Evolutionary conservation across 2,329 filamentous ascomycete genomes (phyloP).

Genomic region (Aspergillus spinulosporus): DNA sequence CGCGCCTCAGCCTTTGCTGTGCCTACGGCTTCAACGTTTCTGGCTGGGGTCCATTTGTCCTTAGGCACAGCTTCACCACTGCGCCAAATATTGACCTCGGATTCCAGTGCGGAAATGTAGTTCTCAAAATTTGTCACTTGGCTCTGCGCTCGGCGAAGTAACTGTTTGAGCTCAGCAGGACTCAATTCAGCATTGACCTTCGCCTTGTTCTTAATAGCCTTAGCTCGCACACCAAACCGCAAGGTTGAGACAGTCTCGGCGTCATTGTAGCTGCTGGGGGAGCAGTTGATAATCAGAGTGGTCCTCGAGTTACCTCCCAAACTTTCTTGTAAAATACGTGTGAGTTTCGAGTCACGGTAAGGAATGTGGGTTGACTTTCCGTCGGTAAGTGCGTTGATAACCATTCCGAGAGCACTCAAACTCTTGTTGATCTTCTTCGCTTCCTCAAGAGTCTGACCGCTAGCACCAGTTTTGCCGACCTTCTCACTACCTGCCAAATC

Average conservation of each 20-base stretch:
- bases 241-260: conserved; percentile 89
- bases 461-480: conserved; percentile 96
- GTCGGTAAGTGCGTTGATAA: conserved; percentile 96
- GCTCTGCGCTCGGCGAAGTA: conserved; percentile 88
- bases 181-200: conserved; percentile 99
- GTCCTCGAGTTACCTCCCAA: conserved; percentile 96
- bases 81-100: conserved; percentile 84
- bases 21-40: conserved; percentile 56
- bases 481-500: conserved; percentile 98
- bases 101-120: conserved; percentile 80
- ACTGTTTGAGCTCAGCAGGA: conserved; percentile 86
- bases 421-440: conserved; percentile 99
- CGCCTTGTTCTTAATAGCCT: conserved; percentile 99
- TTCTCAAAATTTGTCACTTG: conserved; percentile 86
- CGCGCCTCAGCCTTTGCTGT: conserved; percentile 51
- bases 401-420: conserved; percentile 96
- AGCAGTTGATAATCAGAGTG: conserved; percentile 98
- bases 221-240: conserved; percentile 91
- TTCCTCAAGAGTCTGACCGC: conserved; percentile 94
- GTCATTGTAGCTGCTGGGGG: conserved; percentile 98
- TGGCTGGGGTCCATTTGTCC: conserved; percentile 77
- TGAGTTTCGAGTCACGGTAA: conserved; percentile 97
- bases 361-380: conserved; percentile 95
- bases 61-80: conserved; percentile 83
- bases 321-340: conserved; percentile 93